These are phyloP conservation scores for Dillenia suffruticosa DNA, from an alignment of 164 flowering plant species.

Conservation along the genomic window DNA sequence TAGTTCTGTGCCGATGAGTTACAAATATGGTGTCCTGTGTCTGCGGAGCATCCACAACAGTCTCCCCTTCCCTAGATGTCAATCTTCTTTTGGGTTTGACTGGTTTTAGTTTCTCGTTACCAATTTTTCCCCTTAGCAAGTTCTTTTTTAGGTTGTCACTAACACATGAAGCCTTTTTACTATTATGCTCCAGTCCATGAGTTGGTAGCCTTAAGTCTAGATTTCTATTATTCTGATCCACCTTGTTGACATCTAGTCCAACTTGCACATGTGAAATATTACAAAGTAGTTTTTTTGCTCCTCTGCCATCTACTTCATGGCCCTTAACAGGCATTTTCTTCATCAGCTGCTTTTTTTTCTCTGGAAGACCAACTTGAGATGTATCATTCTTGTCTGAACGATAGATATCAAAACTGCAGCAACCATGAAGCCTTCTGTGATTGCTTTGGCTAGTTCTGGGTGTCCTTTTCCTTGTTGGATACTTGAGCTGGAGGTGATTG, in stretches of 20 bases:
- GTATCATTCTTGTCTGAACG: neutral
- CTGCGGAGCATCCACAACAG: conserved; percentile 1
- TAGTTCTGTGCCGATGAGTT: neutral
- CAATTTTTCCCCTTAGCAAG: neutral
- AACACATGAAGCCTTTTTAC: conserved; percentile 3
- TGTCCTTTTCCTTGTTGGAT: too few relatives aligned
- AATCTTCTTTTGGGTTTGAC: neutral
- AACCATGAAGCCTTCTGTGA: too few relatives aligned
- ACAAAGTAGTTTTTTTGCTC: neutral
- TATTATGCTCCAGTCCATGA: neutral
- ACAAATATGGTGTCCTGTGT: conserved; percentile 1
- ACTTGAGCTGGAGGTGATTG: neutral
- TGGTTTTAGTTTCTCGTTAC: neutral
- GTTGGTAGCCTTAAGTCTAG: conserved; percentile 2
- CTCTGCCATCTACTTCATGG: conserved; percentile 1
- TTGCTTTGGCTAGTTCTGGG: too few relatives aligned
- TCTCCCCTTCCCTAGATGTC: neutral
- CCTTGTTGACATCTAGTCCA: neutral
- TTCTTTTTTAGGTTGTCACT: neutral
- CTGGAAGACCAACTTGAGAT: neutral
- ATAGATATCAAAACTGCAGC: neutral
- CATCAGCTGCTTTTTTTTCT: neutral
- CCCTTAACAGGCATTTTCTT: conserved; percentile 4
- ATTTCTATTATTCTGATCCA: neutral
- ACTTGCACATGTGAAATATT: conserved; percentile 1